Percentiles rank a stretch among this genome's conserved stretches.
Evolutionary conservation across 176 grass and related monocot species (phyloP).

Genomic region (Saccharum officinarum): DNA sequence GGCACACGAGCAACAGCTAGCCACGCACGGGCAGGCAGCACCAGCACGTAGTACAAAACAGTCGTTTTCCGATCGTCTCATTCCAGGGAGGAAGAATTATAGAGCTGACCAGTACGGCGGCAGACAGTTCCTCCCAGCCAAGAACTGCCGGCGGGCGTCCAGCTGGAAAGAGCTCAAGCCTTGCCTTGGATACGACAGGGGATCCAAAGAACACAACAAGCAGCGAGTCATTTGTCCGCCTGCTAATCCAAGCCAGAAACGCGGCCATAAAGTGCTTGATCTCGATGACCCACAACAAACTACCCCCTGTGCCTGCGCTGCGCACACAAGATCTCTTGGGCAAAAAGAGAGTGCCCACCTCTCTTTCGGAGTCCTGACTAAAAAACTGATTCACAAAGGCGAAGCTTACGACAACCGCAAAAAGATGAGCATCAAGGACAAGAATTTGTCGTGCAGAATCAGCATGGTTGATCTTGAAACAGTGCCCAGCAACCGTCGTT

Average conservation of each 20-base stretch:
- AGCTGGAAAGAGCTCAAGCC: neutral
- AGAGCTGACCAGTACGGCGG: neutral
- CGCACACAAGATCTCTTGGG: conserved; percentile 4
- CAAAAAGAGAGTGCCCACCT: neutral
- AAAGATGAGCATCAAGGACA: neutral
- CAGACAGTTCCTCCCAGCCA: neutral
- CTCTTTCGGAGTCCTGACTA: neutral
- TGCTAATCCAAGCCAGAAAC: neutral
- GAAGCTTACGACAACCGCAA: neutral
- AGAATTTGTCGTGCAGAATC: neutral
- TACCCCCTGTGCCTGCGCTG: neutral
- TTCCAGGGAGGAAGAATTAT: neutral
- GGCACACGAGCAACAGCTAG: neutral
- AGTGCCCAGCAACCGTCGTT: neutral
- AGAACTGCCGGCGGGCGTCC: neutral
- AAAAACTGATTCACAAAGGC: neutral
- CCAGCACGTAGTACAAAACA: neutral
- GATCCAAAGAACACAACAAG: conserved; percentile 21
- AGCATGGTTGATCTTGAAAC: neutral
- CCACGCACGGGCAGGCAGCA: neutral
- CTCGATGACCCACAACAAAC: neutral
- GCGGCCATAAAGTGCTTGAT: neutral
- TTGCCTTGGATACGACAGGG: conserved; percentile 22
- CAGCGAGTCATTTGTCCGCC: neutral
- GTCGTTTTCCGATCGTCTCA: conserved; percentile 17